Percentiles rank a stretch among this genome's conserved stretches.
These are phyloP conservation scores for Wickerhamomyces hampshirensis DNA, from an alignment of 805 yeast genomes.

Conservation along the genomic window DNA sequence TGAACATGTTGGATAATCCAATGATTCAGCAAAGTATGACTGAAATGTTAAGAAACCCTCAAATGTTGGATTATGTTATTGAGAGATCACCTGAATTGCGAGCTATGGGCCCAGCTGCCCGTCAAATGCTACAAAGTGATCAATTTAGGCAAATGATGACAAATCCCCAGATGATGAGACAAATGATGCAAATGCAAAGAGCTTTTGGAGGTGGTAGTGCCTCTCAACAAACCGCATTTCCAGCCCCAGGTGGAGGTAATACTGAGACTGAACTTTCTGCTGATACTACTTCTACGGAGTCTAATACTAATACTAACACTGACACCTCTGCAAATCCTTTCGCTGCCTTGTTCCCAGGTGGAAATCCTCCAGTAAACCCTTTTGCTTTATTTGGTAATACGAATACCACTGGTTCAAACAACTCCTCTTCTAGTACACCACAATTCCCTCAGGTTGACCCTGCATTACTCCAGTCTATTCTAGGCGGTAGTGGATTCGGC, in stretches of 20 bases:
- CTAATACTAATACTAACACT: slow-evolving; percentile 17
- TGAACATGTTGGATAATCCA: slow-evolving; percentile 75
- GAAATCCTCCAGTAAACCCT: slow-evolving; percentile 36
- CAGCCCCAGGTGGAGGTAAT: slow-evolving; percentile 42
- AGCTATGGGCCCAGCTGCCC: slow-evolving; percentile 83
- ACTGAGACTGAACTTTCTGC: slow-evolving; percentile 21
- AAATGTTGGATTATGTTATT: slow-evolving; percentile 78
- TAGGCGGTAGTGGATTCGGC: slow-evolving; percentile 35
- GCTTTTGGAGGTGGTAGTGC: slow-evolving; percentile 33
- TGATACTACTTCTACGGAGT: slow-evolving; percentile 28
- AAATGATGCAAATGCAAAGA: slow-evolving; percentile 72
- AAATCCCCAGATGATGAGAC: slow-evolving; percentile 82
- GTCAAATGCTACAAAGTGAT: slow-evolving; percentile 82
- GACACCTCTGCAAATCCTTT: slow-evolving; percentile 43
- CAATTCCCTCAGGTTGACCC: slow-evolving; percentile 43
- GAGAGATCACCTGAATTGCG: slow-evolving; percentile 80
- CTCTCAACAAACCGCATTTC: slow-evolving; percentile 32
- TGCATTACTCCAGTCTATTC: slow-evolving; percentile 37
- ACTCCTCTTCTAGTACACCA: not conserved
- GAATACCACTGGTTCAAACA: slow-evolving; percentile 19
- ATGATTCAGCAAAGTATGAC: slow-evolving; percentile 77
- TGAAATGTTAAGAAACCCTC: slow-evolving; percentile 80
- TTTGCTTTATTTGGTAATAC: slow-evolving; percentile 31
- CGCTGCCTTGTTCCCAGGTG: slow-evolving; percentile 38
- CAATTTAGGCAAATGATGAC: slow-evolving; percentile 72